phyloP scores from a whole-genome alignment of 2,329 filamentous ascomycete genomes.

The Claviceps africana region DNA sequence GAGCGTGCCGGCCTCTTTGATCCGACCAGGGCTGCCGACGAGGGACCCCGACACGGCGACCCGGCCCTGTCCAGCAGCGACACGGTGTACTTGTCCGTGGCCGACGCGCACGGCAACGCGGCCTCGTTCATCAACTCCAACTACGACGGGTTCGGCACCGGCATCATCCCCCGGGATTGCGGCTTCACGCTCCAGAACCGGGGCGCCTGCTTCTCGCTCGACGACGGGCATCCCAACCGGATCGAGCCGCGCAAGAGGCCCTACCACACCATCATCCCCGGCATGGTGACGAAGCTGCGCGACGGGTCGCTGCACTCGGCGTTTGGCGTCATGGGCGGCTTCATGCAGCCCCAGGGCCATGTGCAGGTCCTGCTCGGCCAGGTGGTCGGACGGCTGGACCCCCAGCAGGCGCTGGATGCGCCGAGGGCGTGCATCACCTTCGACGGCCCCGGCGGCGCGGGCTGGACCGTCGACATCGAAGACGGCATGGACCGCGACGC shows the following conservation, averaged over 20 bases:
- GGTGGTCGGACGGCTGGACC: slow-evolving; percentile 64
- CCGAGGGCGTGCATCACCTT: slow-evolving; percentile 81
- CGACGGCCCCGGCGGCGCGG: slow-evolving; percentile 40
- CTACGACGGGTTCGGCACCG: slow-evolving; percentile 77
- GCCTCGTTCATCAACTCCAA: slow-evolving; percentile 96
- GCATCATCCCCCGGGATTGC: slow-evolving; percentile 70
- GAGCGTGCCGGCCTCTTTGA: slow-evolving; percentile 49
- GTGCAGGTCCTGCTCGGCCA: slow-evolving; percentile 87
- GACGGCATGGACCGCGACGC: slow-evolving; percentile 63
- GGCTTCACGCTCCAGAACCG: slow-evolving; percentile 94
- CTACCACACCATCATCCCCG: slow-evolving; percentile 96
- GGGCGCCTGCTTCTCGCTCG: slow-evolving; percentile 70
- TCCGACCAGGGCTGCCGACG: slow-evolving; percentile 41
- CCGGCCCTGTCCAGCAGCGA: slow-evolving; percentile 78
- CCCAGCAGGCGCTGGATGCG: slow-evolving; percentile 80
- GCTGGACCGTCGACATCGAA: slow-evolving; percentile 61
- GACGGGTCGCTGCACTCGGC: slow-evolving; percentile 69
- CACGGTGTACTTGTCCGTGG: slow-evolving; percentile 85
- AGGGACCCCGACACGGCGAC: slow-evolving; percentile 44
- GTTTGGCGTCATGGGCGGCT: slow-evolving; percentile 95
- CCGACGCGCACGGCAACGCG: slow-evolving; percentile 72
- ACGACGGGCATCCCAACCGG: slow-evolving; percentile 59
- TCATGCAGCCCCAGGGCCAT: slow-evolving; percentile 96
- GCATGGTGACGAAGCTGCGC: slow-evolving; percentile 63
- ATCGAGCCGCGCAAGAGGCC: slow-evolving; percentile 73